These are phyloP conservation scores for Oehlia diaphana DNA, from an alignment of 192 early-diverging fungal genomes.

Conservation along the genomic window DNA sequence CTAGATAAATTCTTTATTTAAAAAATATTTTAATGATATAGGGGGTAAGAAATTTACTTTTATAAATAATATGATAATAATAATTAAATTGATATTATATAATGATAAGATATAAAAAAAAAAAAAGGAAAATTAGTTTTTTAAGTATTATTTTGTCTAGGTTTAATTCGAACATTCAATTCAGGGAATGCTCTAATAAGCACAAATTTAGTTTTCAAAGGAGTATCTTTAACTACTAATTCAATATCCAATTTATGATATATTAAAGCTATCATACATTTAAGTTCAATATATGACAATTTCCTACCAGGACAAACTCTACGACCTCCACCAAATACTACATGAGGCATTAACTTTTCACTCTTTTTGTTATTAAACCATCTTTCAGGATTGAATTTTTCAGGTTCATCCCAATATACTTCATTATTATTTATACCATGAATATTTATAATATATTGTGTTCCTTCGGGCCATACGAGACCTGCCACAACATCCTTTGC, in stretches of 20 bases:
- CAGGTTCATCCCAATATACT: neutral
- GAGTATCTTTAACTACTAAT: neutral
- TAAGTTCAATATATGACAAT: neutral
- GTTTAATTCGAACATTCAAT: too few relatives aligned
- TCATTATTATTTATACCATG: neutral
- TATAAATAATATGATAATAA: too few relatives aligned
- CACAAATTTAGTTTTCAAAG: neutral
- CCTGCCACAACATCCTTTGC: neutral
- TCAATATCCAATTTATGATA: slow-evolving; percentile 8
- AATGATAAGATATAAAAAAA: too few relatives aligned
- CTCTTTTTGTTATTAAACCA: neutral
- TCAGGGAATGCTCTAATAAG: too few relatives aligned
- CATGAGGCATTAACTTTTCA: neutral
- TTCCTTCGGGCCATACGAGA: neutral
- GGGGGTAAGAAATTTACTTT: too few relatives aligned
- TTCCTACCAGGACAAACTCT: slow-evolving; percentile 4
- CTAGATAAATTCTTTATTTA: too few relatives aligned
- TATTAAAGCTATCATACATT: neutral
- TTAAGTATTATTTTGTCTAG: too few relatives aligned
- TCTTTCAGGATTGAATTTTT: slow-evolving; percentile 20
- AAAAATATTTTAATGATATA: too few relatives aligned
- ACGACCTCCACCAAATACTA: slow-evolving; percentile 6
- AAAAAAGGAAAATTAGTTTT: too few relatives aligned
- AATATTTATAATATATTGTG: slow-evolving; percentile 2
- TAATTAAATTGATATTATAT: too few relatives aligned